A percentile compares a stretch with the other conserved stretches of the same genome.
Conservation (phyloP, 1,284 basidiomycete genomes). For the Naganishia liquefaciens region DNA sequence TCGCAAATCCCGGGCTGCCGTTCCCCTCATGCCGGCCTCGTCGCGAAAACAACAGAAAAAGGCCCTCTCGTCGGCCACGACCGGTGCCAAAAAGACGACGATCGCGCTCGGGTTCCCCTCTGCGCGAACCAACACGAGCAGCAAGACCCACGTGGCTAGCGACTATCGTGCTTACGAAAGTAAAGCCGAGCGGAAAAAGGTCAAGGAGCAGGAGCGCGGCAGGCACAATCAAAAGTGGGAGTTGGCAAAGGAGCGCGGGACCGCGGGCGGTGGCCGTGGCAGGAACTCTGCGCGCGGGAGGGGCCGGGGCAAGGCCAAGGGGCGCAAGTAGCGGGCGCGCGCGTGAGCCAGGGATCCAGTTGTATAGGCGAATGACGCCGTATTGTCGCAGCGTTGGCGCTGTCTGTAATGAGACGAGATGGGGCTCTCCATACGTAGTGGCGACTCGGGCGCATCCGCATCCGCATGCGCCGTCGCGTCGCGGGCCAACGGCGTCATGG, state of each 20-base stretch:
- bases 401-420: too few species aligned
- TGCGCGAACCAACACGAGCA: conserved; percentile 38
- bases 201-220: conserved; percentile 47
- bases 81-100: conserved; percentile 32
- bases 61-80: conserved; percentile 25
- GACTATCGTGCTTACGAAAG: conserved; percentile 46
- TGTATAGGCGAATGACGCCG: not conserved
- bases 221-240: conserved; percentile 47
- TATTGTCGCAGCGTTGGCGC: too few species aligned
- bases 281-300: conserved; percentile 31
- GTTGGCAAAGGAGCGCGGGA: conserved; percentile 47
- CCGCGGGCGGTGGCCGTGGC: conserved; percentile 32
- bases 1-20: conserved; percentile 6
- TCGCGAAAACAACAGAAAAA: conserved; percentile 44
- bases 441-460: not conserved
- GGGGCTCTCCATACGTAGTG: not conserved
- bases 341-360: too few species aligned
- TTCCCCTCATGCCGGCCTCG: conserved; percentile 47
- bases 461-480: too few species aligned
- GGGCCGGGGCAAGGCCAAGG: conserved; percentile 30
- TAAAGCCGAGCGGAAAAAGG: conserved; percentile 48
- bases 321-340: not conserved
- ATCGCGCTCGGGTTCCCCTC: conserved; percentile 23
- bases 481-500: conserved; percentile 5
- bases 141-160: conserved; percentile 40